Evolutionary conservation across 2,329 filamentous ascomycete species (phyloP).

Genomic region (Fusarium caatingaense): DNA sequence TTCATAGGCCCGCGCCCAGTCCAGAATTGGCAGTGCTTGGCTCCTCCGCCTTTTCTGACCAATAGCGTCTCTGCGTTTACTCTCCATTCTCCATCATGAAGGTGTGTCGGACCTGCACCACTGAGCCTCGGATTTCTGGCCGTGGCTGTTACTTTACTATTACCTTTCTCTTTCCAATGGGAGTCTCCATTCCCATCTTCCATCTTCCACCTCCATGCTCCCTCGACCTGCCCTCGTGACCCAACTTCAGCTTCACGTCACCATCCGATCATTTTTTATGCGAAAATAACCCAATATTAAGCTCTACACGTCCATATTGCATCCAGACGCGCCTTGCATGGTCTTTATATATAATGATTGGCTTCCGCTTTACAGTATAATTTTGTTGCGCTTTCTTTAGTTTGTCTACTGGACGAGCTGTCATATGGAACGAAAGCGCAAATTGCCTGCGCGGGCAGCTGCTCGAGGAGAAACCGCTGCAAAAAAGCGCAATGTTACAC

Average conservation of each 20-base stretch:
- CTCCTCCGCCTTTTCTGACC: slow-evolving; percentile 18
- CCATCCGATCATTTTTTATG: not conserved
- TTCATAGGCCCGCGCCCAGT: slow-evolving; percentile 8
- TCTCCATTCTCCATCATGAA: slow-evolving; percentile 37
- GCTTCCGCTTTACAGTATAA: slow-evolving; percentile 39
- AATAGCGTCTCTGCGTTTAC: slow-evolving; percentile 22
- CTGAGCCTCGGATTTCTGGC: slow-evolving; percentile 39
- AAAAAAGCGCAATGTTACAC: slow-evolving; percentile 69
- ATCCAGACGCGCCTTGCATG: slow-evolving; percentile 46
- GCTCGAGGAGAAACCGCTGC: slow-evolving; percentile 69
- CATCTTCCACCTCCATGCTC: slow-evolving; percentile 32
- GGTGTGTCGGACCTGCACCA: slow-evolving; percentile 29
- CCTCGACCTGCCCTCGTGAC: slow-evolving; percentile 15
- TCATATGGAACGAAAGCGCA: slow-evolving; percentile 73
- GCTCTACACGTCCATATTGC: slow-evolving; percentile 27
- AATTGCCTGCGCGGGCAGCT: slow-evolving; percentile 70
- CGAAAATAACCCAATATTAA: not conserved
- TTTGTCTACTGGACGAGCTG: slow-evolving; percentile 22
- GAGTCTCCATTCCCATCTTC: slow-evolving; percentile 31
- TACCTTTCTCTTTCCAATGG: slow-evolving; percentile 33
- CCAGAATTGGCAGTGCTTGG: slow-evolving; percentile 5
- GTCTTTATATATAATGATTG: slow-evolving; percentile 50
- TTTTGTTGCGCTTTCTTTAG: slow-evolving; percentile 23
- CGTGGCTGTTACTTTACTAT: slow-evolving; percentile 33
- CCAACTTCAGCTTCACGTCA: slow-evolving; percentile 19